Evolutionary conservation across 495 filamentous ascomycete species (phyloP).

Genomic region (Penicillium chermesinum): DNA sequence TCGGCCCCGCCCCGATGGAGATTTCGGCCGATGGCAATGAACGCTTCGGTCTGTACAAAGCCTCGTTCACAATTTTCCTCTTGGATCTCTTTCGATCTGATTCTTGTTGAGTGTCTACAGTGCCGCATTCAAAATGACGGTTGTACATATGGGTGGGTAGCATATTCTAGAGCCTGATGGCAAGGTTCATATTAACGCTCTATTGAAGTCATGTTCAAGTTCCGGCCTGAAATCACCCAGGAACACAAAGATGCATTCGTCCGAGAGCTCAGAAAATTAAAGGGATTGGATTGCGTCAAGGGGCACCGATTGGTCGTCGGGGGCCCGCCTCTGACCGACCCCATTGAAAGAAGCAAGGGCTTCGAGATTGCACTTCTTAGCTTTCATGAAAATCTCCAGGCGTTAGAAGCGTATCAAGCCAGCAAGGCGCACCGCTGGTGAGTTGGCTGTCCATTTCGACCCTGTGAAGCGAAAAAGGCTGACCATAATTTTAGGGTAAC

Average conservation of each 20-base stretch:
- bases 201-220: constrained; percentile 34
- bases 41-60: no score
- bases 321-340: constrained; percentile 31
- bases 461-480: no score
- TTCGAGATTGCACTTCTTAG: constrained; percentile 35
- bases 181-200: not conserved
- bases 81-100: no score
- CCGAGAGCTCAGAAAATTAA: constrained; percentile 27
- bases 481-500: constrained; percentile 22
- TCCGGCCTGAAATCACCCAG: constrained; percentile 22
- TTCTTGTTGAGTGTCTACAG: no score
- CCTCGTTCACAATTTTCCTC: no score
- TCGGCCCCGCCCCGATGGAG: no score
- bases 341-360: constrained; percentile 34
- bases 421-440: constrained; percentile 34
- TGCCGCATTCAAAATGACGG: no score
- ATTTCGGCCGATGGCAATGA: no score
- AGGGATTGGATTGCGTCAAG: constrained; percentile 27
- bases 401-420: constrained; percentile 29
- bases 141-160: no score
- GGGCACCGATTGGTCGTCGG: constrained; percentile 29
- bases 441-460: no score
- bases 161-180: no score
- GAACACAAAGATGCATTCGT: constrained; percentile 31
- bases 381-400: constrained; percentile 26